A percentile compares a stretch with the other conserved stretches of the same genome.
Conservation (phyloP, 108 stramenopile species). For the Schizochytrium sp. region DNA sequence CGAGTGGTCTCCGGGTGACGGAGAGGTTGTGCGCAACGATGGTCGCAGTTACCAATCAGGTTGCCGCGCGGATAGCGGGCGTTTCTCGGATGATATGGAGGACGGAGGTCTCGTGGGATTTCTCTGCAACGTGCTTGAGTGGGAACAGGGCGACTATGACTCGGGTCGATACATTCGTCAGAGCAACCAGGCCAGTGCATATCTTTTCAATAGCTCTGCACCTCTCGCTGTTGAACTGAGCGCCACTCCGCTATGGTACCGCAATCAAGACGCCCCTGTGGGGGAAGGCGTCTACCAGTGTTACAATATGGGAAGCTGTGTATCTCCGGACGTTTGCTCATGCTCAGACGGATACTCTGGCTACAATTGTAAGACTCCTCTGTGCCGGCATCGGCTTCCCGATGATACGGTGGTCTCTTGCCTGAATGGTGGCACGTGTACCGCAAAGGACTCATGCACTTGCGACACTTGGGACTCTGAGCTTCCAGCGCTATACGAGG, state of each 20-base stretch:
- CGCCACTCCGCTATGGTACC: conserved; percentile 35
- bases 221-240: neutral
- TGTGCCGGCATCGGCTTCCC: conserved; percentile 21
- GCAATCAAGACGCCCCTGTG: conserved; percentile 27
- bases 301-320: conserved; percentile 60
- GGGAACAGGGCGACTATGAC: conserved; percentile 66
- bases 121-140: conserved; percentile 55
- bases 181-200: conserved; percentile 1
- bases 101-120: conserved; percentile 24
- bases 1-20: neutral
- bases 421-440: conserved; percentile 62
- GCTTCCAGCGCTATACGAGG: conserved; percentile 48
- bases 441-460: conserved; percentile 56
- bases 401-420: conserved; percentile 39
- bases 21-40: conserved; percentile 11
- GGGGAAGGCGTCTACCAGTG: conserved; percentile 77
- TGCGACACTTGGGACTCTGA: conserved; percentile 49
- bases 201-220: neutral
- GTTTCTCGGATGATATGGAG: conserved; percentile 2
- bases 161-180: neutral
- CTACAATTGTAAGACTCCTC: conserved; percentile 36
- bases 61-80: neutral
- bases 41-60: neutral
- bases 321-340: conserved; percentile 34
- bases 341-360: conserved; percentile 40